These are phyloP conservation scores for Xylaria longipes DNA, from an alignment of 495 filamentous ascomycete genomes.

Conservation along the genomic window DNA sequence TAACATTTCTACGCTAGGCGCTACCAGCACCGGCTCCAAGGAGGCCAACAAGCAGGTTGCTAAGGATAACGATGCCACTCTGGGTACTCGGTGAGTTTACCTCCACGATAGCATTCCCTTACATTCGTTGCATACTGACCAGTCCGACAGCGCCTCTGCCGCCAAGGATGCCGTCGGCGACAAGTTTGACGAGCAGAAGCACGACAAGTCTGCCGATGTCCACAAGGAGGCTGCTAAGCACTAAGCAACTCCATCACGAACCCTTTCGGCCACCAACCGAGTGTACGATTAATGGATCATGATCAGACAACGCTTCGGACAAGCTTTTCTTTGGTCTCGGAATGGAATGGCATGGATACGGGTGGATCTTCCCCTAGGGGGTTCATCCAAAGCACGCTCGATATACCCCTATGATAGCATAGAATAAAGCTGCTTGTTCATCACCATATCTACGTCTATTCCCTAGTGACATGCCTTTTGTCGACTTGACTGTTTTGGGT, in stretches of 20 bases:
- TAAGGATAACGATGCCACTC: constrained; percentile 61
- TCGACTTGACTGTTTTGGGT: not conserved
- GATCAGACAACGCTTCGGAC: constrained; percentile 17
- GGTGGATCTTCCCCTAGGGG: constrained; percentile 25
- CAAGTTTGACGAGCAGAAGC: constrained; percentile 63
- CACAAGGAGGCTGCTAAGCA: constrained; percentile 65
- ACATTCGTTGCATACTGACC: constrained; percentile 28
- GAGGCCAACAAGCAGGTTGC: constrained; percentile 71
- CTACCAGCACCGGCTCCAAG: constrained; percentile 59
- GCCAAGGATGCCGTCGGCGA: constrained; percentile 62
- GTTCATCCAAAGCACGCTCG: constrained; percentile 28
- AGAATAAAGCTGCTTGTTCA: constrained; percentile 39
- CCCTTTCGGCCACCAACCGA: constrained; percentile 27
- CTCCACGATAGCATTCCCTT: not conserved
- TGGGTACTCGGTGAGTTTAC: constrained; percentile 57
- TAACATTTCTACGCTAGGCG: constrained; percentile 31
- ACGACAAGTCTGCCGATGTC: constrained; percentile 60
- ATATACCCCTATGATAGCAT: constrained; percentile 46
- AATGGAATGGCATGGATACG: constrained; percentile 32
- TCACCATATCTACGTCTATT: constrained; percentile 18
- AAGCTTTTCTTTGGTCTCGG: constrained; percentile 31
- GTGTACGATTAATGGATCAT: constrained; percentile 35
- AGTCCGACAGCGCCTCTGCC: constrained; percentile 50
- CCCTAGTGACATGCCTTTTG: not conserved
- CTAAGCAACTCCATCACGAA: constrained; percentile 44